Percentiles rank a stretch among this genome's conserved stretches.
Conservation (phyloP, 371 early-diverging fungal species). For the Zychaea mexicana region DNA sequence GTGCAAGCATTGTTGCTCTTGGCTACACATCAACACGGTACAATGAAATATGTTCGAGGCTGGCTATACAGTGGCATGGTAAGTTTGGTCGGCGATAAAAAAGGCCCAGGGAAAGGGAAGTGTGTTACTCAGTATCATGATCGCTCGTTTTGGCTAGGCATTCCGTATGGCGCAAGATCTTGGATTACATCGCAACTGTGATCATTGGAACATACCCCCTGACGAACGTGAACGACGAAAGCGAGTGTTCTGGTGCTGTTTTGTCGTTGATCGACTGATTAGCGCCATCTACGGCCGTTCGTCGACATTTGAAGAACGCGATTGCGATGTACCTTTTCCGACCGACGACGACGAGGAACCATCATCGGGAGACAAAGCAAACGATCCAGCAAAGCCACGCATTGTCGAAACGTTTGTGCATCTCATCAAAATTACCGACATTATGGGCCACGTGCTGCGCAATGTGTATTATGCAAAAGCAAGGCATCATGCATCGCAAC, state of each 20-base stretch:
- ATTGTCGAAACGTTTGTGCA: conserved; percentile 38
- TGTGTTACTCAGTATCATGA: neutral
- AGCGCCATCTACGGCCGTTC: conserved; percentile 50
- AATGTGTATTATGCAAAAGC: conserved; percentile 47
- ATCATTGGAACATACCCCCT: conserved; percentile 43
- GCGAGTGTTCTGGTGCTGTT: conserved; percentile 57
- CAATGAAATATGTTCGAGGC: conserved; percentile 48
- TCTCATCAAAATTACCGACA: conserved; percentile 39
- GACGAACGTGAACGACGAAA: conserved; percentile 45
- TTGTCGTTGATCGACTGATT: conserved; percentile 42
- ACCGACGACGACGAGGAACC: conserved; percentile 41
- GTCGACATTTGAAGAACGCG: conserved; percentile 44
- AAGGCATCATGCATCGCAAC: conserved; percentile 18
- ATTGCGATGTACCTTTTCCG: conserved; percentile 51
- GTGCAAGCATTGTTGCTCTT: conserved; percentile 62
- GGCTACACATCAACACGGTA: conserved; percentile 58
- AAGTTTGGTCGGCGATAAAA: no score
- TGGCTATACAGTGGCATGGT: conserved; percentile 59
- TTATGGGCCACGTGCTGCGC: conserved; percentile 47
- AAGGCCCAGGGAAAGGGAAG: neutral
- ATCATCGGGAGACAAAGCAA: neutral
- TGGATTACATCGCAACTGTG: conserved; percentile 50
- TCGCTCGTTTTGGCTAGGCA: conserved; percentile 36
- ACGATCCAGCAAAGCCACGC: conserved; percentile 13
- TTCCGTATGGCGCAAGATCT: conserved; percentile 57